Conservation (phyloP, 139 green algal genomes). For the Penium margaritaceum region DNA sequence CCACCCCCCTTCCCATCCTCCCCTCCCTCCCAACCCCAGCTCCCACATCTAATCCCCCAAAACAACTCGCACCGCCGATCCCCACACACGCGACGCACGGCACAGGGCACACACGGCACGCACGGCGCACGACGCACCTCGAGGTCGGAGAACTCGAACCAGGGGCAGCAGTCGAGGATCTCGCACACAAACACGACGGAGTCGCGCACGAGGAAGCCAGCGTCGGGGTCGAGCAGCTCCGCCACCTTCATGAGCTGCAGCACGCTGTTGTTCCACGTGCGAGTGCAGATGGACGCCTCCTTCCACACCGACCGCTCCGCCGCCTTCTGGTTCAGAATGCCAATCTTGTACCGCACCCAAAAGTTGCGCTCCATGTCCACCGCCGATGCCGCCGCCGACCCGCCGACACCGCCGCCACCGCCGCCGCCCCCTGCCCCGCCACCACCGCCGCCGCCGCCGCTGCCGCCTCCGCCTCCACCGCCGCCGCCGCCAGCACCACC, state of each 20-base stretch:
- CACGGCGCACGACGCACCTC: constrained; percentile 16
- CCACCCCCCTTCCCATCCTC: not conserved
- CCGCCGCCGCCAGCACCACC: not conserved
- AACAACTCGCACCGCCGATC: not conserved
- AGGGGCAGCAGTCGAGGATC: constrained; percentile 61
- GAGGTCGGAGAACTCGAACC: constrained; percentile 59
- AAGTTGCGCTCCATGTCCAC: constrained; percentile 52
- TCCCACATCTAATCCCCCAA: not conserved
- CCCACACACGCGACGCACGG: no score
- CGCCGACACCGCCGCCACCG: not conserved
- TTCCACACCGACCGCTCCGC: constrained; percentile 58
- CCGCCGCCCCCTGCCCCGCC: constrained; percentile 52
- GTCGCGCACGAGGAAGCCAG: constrained; percentile 53
- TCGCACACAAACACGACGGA: constrained; percentile 56
- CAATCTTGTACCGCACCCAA: constrained; percentile 65
- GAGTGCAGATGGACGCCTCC: constrained; percentile 63
- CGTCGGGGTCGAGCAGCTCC: constrained; percentile 53
- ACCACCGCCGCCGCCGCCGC: constrained; percentile 6
- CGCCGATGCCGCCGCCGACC: not conserved
- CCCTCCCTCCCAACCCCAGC: not conserved
- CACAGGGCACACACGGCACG: not conserved
- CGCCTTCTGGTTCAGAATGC: constrained; percentile 59
- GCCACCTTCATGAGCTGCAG: constrained; percentile 63
- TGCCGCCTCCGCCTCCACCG: not conserved
- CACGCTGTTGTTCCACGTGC: constrained; percentile 68